Evolutionary conservation across 2,329 filamentous ascomycete genomes (phyloP).

Genomic region (Sordariomycetes sp.): DNA sequence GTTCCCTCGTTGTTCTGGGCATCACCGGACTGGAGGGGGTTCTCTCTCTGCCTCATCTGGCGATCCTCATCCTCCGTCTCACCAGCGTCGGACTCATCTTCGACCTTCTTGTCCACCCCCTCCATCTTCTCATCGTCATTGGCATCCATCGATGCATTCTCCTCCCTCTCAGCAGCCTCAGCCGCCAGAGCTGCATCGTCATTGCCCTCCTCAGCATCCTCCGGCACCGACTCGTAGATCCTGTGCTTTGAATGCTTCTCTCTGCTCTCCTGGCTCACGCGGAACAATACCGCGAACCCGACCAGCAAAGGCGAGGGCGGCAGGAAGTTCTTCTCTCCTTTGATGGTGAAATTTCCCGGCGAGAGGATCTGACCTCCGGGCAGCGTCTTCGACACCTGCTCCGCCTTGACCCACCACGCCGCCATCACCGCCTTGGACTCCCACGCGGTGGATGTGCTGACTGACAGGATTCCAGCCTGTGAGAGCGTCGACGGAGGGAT

Average conservation of each 20-base stretch:
- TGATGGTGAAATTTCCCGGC: slow-evolving; percentile 65
- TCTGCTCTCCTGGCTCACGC: slow-evolving; percentile 79
- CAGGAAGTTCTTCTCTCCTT: slow-evolving; percentile 81
- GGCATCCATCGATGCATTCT: slow-evolving; percentile 14
- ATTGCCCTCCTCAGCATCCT: slow-evolving; percentile 12
- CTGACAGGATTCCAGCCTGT: slow-evolving; percentile 74
- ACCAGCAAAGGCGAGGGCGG: slow-evolving; percentile 78
- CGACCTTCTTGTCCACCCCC: slow-evolving; percentile 11
- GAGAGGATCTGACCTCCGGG: slow-evolving; percentile 68
- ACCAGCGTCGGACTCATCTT: slow-evolving; percentile 11
- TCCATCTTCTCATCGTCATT: slow-evolving; percentile 15
- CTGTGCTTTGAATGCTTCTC: slow-evolving; percentile 63
- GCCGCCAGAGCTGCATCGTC: slow-evolving; percentile 7
- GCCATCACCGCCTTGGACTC: slow-evolving; percentile 93
- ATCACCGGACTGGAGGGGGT: not conserved
- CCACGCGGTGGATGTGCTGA: slow-evolving; percentile 84
- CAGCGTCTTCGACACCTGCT: slow-evolving; percentile 81
- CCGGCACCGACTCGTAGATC: slow-evolving; percentile 9
- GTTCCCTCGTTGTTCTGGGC: slow-evolving; percentile 1
- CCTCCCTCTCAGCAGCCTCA: slow-evolving; percentile 12
- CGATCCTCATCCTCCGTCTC: slow-evolving; percentile 21
- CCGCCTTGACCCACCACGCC: slow-evolving; percentile 87
- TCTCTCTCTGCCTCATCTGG: not conserved
- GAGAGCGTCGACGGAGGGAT: slow-evolving; percentile 85
- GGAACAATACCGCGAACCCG: slow-evolving; percentile 79